Base-by-base conservation (phyloP, 2,329 filamentous ascomycete species). In the Colletotrichum sp. region DNA sequence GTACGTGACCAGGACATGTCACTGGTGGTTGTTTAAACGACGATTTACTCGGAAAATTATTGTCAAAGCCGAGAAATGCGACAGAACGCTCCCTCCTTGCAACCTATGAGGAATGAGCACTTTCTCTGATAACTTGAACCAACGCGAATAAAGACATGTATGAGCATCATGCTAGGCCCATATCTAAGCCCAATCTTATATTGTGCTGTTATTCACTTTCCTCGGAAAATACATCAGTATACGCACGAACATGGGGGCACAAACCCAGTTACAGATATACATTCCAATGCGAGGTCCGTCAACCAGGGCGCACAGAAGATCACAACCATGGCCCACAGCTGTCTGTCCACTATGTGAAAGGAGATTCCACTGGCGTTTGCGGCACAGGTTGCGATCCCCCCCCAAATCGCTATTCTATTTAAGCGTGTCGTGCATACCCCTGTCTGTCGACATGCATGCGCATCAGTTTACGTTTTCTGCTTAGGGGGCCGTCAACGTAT, bases 21-120 rank as follows among this genome's bases (percentile, higher is more conserved):
- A 18, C 39, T n/a, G 18, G 4, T 12, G 18, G 39, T 5, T n/a
- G 6, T 1, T 12, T n/a, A n/a, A 49, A 49, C 18, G 9, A 49
- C 18, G 1, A 5, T 49, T 1, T n/a, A 12, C 18, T n/a, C 18
- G 0, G 39, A 49, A 4, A n/a, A 49, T n/a, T 0, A n/a, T 6
- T 5, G 3, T 12, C 5, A n/a, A 49, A 49, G 18, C 9, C 9
- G 9, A 49, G 9, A 18, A 49, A 6, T 3, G 2, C 5, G 4
- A 8, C 3, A 36, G 34, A 36, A 36, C 4, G 34, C 34, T 2
- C 34, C 13, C 34, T 36, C 34, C 34, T 4, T 36, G 34, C 34
- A 39, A 39, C 36, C 8, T 9, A 39, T 44, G 36, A 44, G 18
- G 18, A n/a, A 49, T 49, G 39, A n/a, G 39, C 5, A 6, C 39